Percentiles rank a stretch among this genome's conserved stretches.
Conservation (phyloP, 495 filamentous ascomycete genomes). For the Penicillium silybi region DNA sequence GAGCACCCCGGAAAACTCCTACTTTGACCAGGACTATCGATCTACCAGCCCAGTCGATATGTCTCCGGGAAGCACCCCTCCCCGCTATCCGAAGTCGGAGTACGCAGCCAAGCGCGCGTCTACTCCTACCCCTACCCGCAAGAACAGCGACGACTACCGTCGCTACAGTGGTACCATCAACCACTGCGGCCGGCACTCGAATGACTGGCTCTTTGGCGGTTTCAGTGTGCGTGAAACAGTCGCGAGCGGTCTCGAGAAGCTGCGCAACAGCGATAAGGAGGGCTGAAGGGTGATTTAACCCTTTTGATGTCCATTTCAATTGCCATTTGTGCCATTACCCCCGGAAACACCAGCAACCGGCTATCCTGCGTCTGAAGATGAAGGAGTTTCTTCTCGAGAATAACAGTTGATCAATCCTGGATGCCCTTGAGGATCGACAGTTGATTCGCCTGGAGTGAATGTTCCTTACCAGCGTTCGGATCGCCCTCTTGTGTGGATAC, state of each 20-base stretch:
- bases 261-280: slow-evolving; percentile 38
- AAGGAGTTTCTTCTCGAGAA: background rate
- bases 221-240: slow-evolving; percentile 47
- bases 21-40: slow-evolving; percentile 15
- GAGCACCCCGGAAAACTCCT: slow-evolving; percentile 12
- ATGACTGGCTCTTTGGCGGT: slow-evolving; percentile 48
- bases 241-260: slow-evolving; percentile 45
- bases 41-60: slow-evolving; percentile 20
- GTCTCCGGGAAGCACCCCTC: slow-evolving; percentile 15
- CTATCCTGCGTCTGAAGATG: background rate
- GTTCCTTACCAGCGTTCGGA: slow-evolving; percentile 1
- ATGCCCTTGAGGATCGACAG: background rate
- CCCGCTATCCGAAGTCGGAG: slow-evolving; percentile 16
- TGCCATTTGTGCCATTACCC: background rate
- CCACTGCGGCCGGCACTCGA: slow-evolving; percentile 46
- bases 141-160: slow-evolving; percentile 34
- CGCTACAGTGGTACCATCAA: slow-evolving; percentile 41
- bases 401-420: background rate
- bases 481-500: background rate
- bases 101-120: slow-evolving; percentile 15
- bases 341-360: background rate
- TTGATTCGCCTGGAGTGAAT: slow-evolving; percentile 1
- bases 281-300: slow-evolving; percentile 15
- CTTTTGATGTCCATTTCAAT: background rate
- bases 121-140: slow-evolving; percentile 19